Evolutionary conservation across 495 filamentous ascomycete species (phyloP), one percentile per base, ranked within the genome.

Genomic region (Aspergillus avenaceus): DNA sequence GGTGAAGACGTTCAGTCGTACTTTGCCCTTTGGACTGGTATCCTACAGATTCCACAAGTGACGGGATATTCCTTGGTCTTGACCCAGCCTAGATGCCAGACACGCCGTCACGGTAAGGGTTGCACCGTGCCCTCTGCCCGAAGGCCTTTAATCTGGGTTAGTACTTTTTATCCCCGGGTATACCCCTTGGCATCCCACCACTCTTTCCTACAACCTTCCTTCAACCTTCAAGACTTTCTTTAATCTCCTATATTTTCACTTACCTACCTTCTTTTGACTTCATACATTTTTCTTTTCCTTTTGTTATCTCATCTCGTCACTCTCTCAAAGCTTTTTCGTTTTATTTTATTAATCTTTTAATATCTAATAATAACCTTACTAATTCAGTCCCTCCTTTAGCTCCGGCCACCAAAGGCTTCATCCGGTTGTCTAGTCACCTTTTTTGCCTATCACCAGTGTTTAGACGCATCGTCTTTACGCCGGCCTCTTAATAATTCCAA

Each of bases 1-100:
- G 72, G 82, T 78, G 82, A 83, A 85, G 79, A 79, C 81, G 81
- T 85, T 85, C 72, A 74, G 79, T 85, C 82, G 82, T 82, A 67
- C 76, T 82, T 83, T 75, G 77, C 77, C 78, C 79, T 67, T 71
- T 57, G 58, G 56, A 62, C 59, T 73, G 63, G 69, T 64, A 65
- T 70, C 62, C 66, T 57, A 45, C 61, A 71, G 59, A 63, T 51
- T 63, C 58, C 55, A 57, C 65, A 67, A 21, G 34, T 65, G 62
- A 54, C 69, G 63, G 69, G 66, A 70, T 65, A 73, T 73, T 73
- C 69, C 74, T 81, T 68, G 67, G 56, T 75, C 68, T 66, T 72
- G 72, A 61, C 55, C 66, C 67, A 69, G 65, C 66, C 73, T 73
- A 74, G 72, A 76, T 76, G 72, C 72, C 72, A 76, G 67, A 65